Evolutionary conservation across 139 green algal genomes (phyloP).

Genomic region (Klebsormidium nitens): DNA sequence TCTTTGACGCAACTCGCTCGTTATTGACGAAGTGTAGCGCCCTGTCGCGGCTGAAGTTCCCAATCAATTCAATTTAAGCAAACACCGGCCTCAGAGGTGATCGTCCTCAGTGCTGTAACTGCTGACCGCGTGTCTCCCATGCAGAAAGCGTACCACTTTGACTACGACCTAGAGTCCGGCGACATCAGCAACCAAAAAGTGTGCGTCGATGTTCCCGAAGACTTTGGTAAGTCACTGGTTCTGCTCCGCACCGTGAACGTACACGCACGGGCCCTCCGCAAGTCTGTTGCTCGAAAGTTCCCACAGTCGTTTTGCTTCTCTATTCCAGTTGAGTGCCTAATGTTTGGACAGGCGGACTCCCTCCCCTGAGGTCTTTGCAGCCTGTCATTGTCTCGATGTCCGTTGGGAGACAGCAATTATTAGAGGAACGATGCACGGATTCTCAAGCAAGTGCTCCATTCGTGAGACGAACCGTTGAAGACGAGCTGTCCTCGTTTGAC

Average conservation of each 20-base stretch:
- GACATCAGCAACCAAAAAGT: slow-evolving; percentile 15
- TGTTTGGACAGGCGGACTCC: background rate
- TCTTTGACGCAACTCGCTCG: no score
- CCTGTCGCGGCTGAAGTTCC: no score
- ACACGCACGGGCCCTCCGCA: background rate
- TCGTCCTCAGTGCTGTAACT: background rate
- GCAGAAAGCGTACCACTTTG: slow-evolving; percentile 18
- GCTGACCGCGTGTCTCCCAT: background rate
- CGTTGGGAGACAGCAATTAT: no score
- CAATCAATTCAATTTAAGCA: background rate
- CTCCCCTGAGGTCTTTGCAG: background rate
- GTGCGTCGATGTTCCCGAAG: no score
- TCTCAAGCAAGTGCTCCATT: background rate
- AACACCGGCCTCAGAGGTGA: background rate
- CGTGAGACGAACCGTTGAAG: background rate
- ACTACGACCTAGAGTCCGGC: slow-evolving; percentile 14
- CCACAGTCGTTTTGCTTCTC: background rate
- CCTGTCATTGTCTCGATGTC: no score
- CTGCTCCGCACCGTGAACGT: background rate
- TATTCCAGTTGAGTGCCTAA: background rate
- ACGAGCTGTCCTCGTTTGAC: background rate
- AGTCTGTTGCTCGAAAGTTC: no score
- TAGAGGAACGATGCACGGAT: background rate
- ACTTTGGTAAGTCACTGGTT: no score
- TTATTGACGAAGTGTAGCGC: no score